phyloP scores from a whole-genome alignment of 306 rosid species.

The Lotus japonicus region DNA sequence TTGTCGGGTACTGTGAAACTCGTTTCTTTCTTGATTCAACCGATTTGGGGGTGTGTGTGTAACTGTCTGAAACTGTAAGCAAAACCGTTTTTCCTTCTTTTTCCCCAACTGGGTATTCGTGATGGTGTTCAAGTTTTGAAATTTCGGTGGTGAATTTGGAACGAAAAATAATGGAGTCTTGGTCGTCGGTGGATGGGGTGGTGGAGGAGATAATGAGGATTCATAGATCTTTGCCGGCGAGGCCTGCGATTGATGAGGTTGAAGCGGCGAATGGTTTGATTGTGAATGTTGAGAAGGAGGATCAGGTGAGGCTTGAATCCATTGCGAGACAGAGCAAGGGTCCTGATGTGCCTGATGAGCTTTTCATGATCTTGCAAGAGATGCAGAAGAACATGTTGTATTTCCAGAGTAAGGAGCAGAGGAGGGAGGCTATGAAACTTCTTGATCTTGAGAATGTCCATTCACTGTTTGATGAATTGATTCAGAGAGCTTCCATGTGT shows the following conservation, averaged over 20 bases:
- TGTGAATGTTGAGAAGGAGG: constrained; percentile 56
- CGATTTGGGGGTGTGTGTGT: no score
- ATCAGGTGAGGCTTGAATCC: constrained; percentile 53
- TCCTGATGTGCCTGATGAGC: constrained; percentile 58
- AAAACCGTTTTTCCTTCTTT: no score
- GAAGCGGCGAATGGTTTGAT: constrained; percentile 64
- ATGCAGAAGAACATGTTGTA: constrained; percentile 52
- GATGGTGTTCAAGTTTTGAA: constrained; percentile 1
- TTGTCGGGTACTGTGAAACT: not conserved
- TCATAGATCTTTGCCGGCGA: constrained; percentile 58
- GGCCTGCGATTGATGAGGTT: constrained; percentile 70
- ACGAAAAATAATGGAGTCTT: constrained; percentile 38
- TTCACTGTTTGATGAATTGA: constrained; percentile 56
- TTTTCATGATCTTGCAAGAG: constrained; percentile 64
- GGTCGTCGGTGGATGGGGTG: constrained; percentile 41
- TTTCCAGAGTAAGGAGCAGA: constrained; percentile 57
- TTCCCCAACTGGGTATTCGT: not conserved
- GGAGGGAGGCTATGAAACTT: constrained; percentile 56
- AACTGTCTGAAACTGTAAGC: no score
- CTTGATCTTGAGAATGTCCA: constrained; percentile 71
- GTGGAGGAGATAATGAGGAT: constrained; percentile 77
- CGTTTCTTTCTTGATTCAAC: no score
- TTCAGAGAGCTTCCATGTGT: constrained; percentile 79
- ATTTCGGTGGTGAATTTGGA: not conserved
- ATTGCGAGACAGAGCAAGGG: constrained; percentile 45